phyloP scores from a whole-genome alignment of 495 filamentous ascomycete genomes.

The Trichoderma asperelloides region DNA sequence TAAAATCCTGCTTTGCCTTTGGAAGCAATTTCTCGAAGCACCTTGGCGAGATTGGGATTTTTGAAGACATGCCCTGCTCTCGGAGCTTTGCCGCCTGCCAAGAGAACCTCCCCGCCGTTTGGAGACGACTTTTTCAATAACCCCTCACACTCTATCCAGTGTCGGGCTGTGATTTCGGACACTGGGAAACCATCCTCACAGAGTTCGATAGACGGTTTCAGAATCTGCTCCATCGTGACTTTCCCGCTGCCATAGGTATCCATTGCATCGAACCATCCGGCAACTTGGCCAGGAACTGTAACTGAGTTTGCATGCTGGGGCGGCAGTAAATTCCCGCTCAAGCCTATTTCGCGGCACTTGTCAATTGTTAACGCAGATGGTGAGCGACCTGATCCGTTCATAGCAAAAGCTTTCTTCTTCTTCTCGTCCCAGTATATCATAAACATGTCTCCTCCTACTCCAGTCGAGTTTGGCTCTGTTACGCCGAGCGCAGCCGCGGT shows the following conservation, averaged over 20 bases:
- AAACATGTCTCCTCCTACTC: constrained; percentile 97
- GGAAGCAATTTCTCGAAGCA: constrained; percentile 68
- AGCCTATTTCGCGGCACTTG: constrained; percentile 53
- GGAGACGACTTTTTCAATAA: constrained; percentile 62
- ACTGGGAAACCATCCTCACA: constrained; percentile 88
- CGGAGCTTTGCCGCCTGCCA: constrained; percentile 61
- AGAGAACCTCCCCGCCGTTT: constrained; percentile 78
- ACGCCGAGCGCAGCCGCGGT: constrained; percentile 78
- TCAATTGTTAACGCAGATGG: constrained; percentile 59
- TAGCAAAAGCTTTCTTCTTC: constrained; percentile 67
- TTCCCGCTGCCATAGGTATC: constrained; percentile 87
- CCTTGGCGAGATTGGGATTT: constrained; percentile 71
- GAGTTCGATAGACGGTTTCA: constrained; percentile 75
- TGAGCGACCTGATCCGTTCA: constrained; percentile 91
- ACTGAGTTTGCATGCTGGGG: constrained; percentile 63
- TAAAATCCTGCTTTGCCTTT: constrained; percentile 91
- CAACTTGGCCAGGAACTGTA: constrained; percentile 82
- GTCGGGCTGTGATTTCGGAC: constrained; percentile 59
- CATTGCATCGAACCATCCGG: constrained; percentile 87
- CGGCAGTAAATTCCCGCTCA: constrained; percentile 60
- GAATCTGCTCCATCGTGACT: constrained; percentile 65
- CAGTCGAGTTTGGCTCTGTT: constrained; percentile 86
- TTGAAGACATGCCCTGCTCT: constrained; percentile 79
- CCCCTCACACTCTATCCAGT: constrained; percentile 61
- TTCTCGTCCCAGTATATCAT: constrained; percentile 85